These are phyloP conservation scores for Botrytis fragariae DNA, from an alignment of 2,329 filamentous ascomycete species.

Conservation along the genomic window DNA sequence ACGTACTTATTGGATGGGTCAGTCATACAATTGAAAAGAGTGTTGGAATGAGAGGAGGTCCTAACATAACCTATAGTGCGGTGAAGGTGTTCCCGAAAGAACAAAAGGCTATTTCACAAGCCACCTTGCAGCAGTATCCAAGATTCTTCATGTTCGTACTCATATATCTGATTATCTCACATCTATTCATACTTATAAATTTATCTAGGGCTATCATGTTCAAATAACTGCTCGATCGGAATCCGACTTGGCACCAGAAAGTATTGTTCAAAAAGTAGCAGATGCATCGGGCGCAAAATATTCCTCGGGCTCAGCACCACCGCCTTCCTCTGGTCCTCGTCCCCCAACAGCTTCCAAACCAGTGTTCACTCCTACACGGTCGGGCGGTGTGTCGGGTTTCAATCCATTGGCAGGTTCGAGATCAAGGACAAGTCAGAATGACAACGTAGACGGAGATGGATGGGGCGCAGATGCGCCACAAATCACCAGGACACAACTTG, in stretches of 20 bases:
- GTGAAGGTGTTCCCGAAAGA: slow-evolving; percentile 94
- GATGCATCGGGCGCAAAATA: slow-evolving; percentile 96
- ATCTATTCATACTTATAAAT: slow-evolving; percentile 21
- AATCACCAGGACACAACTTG: slow-evolving; percentile 78
- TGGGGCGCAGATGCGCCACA: slow-evolving; percentile 96
- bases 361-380: slow-evolving; percentile 75
- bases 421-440: slow-evolving; percentile 51
- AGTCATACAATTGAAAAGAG: slow-evolving; percentile 25
- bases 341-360: slow-evolving; percentile 84
- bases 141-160: slow-evolving; percentile 71
- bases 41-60: neutral
- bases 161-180: neutral
- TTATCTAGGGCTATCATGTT: slow-evolving; percentile 78
- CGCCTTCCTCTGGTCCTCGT: slow-evolving; percentile 42
- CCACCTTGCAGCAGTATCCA: slow-evolving; percentile 84
- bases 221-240: slow-evolving; percentile 95
- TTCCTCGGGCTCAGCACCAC: slow-evolving; percentile 63
- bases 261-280: slow-evolving; percentile 87
- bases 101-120: slow-evolving; percentile 99
- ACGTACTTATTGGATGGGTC: slow-evolving; percentile 86
- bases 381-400: slow-evolving; percentile 49
- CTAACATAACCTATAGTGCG: slow-evolving; percentile 59
- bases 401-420: slow-evolving; percentile 68
- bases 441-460: slow-evolving; percentile 74
- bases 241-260: slow-evolving; percentile 79